Base-by-base conservation (phyloP, 805 yeast genomes). In the Lipomyces sp. region DNA sequence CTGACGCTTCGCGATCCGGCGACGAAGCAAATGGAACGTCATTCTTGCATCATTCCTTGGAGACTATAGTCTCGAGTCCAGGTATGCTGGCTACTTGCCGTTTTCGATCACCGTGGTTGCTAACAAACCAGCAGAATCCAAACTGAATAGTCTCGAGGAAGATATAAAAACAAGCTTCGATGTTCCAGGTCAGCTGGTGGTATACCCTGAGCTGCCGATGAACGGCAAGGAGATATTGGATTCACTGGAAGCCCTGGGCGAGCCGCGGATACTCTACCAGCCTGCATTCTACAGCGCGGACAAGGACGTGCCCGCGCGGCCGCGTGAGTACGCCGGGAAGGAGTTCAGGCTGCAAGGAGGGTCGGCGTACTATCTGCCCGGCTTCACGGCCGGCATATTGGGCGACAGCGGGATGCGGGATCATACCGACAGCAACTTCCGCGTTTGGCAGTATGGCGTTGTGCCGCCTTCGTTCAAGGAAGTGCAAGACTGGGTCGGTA, bases 261-360 rank as follows among this genome's bases (percentile, higher is more conserved):
- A 75, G 13, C 74, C 84, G 2, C 73, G 76, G 55, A 66, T 79
- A 13, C 74, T 80, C 13, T 83, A 84, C 62, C 50, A 60, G 1
- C 84, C 79, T 55, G 95, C 96, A 0, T 80, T 68, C 57, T 90
- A 80, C 59, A 75, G 81, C 24, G 73, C 75, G 14, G 58, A 47
- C 24, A 61, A 65, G 1, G 90, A 86, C 58, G 68, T 76, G 5
- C 82, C 79, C 1, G 61, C 65, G 4, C 65, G 67, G 10, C 82
- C 91, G 0, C 76, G 83, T 47, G 66, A 78, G 0, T 82, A 80
- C 66, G 90, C 90, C 1, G 90, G 89, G 4, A 79, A 75, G 53
- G 79, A 76, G 57, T 80, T 81, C 54, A 69, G 67, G 1, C 66
- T 85, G 1, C 65, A 67, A 11, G 76, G 81, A 0, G 59, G 65